These are phyloP conservation scores for Astragalus glycyphyllos DNA, from an alignment of 306 rosid species.

Conservation along the genomic window DNA sequence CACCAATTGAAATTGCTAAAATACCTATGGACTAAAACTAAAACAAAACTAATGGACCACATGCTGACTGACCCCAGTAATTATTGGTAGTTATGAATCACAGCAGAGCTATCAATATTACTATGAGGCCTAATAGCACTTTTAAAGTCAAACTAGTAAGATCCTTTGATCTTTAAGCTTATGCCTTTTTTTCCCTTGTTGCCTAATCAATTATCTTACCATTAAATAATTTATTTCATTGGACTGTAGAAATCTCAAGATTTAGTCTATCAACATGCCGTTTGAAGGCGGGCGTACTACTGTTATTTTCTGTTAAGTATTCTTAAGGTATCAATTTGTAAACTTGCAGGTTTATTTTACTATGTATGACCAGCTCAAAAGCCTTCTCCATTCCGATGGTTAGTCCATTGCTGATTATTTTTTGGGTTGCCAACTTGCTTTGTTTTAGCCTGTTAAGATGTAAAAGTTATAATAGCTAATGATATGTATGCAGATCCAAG, in stretches of 20 bases:
- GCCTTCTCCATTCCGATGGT: slow-evolving; percentile 66
- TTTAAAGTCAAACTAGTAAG: slow-evolving; percentile 16
- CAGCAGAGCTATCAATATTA: slow-evolving; percentile 14
- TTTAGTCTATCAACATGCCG: slow-evolving; percentile 19
- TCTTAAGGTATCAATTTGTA: slow-evolving; percentile 33
- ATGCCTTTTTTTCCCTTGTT: slow-evolving; percentile 17
- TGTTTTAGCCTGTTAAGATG: background rate
- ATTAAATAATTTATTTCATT: slow-evolving; percentile 6
- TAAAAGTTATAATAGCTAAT: slow-evolving; percentile 31
- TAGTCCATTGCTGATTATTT: slow-evolving; percentile 44
- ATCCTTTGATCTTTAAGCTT: slow-evolving; percentile 23
- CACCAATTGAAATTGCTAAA: slow-evolving; percentile 2
- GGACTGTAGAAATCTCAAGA: slow-evolving; percentile 2
- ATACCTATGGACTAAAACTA: background rate
- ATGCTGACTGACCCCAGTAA: background rate
- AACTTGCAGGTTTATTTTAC: slow-evolving; percentile 74
- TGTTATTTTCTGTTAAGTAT: slow-evolving; percentile 6
- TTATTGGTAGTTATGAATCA: slow-evolving; percentile 4
- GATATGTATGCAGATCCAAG: slow-evolving; percentile 59
- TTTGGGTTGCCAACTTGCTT: slow-evolving; percentile 32
- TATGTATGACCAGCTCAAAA: slow-evolving; percentile 71
- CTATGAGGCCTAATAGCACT: background rate
- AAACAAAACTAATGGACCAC: slow-evolving; percentile 1
- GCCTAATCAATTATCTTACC: slow-evolving; percentile 27
- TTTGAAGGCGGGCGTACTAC: slow-evolving; percentile 30